Conservation (phyloP, 768 basidiomycete species). For the Coprinellus aureogranulatus region DNA sequence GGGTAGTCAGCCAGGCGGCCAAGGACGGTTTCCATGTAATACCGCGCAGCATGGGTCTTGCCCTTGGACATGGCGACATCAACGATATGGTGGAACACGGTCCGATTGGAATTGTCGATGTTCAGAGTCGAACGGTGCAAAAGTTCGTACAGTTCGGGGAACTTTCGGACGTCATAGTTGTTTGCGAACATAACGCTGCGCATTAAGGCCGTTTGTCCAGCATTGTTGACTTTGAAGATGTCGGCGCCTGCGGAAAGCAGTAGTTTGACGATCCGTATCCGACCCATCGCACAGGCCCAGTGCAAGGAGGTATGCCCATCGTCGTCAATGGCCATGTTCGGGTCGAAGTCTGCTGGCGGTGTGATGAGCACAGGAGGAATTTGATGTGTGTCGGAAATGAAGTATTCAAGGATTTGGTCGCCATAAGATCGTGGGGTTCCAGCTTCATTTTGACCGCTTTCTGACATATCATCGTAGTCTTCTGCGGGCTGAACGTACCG, state of each 20-base stretch:
- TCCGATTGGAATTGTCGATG: conserved; percentile 96
- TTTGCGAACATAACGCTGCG: conserved; percentile 99
- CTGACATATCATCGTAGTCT: conserved; percentile 44
- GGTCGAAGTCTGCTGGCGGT: conserved; percentile 89
- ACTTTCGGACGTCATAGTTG: conserved; percentile 99
- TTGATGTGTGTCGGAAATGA: conserved; percentile 94
- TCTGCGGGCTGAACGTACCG: conserved; percentile 46
- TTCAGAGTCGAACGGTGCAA: conserved; percentile 97
- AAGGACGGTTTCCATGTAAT: conserved; percentile 98
- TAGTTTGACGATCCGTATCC: conserved; percentile 92
- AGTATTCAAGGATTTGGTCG: conserved; percentile 96
- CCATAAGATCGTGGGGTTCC: conserved; percentile 74
- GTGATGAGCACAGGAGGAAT: conserved; percentile 83
- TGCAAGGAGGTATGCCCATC: conserved; percentile 96
- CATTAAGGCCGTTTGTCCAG: conserved; percentile 97
- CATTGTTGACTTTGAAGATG: conserved; percentile 94
- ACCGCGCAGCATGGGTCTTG: conserved; percentile 95
- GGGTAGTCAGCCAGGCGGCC: conserved; percentile 87
- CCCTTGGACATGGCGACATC: conserved; percentile 97
- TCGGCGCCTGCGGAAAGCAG: conserved; percentile 92
- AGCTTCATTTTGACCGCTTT: conserved; percentile 47
- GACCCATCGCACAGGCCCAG: conserved; percentile 99
- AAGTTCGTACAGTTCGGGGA: conserved; percentile 94
- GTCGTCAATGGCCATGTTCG: conserved; percentile 96
- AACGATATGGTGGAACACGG: conserved; percentile 96